Conservation (phyloP, 805 yeast species). For the Citeromyces matritensis region DNA sequence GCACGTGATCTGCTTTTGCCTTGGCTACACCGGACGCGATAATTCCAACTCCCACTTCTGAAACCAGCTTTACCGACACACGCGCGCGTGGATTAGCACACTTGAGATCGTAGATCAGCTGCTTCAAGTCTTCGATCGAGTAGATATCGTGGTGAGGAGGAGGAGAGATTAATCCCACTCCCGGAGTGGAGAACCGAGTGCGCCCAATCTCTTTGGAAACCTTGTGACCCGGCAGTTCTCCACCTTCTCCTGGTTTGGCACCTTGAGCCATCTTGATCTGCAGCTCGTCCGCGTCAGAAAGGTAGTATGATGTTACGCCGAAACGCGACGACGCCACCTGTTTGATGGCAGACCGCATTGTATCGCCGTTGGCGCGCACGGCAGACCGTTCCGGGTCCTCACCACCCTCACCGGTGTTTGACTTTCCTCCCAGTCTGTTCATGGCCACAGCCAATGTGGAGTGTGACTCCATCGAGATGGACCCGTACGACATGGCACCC, state of each 20-base stretch:
- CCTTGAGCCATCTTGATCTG: slow-evolving; percentile 99
- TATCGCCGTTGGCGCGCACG: slow-evolving; percentile 76
- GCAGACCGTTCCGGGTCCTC: slow-evolving; percentile 87
- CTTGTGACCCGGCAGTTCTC: slow-evolving; percentile 92
- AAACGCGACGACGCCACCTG: slow-evolving; percentile 97
- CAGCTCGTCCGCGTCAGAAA: slow-evolving; percentile 93
- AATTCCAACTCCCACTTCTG: slow-evolving; percentile 98
- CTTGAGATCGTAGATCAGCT: slow-evolving; percentile 88
- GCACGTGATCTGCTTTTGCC: slow-evolving; percentile 94
- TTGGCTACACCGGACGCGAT: slow-evolving; percentile 99
- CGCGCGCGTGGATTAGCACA: slow-evolving; percentile 96
- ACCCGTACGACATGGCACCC: slow-evolving; percentile 99
- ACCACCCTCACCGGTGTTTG: slow-evolving; percentile 99
- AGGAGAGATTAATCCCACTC: slow-evolving; percentile 94
- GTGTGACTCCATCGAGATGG: slow-evolving; percentile 97
- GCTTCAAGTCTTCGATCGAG: slow-evolving; percentile 95
- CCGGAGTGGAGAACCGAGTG: slow-evolving; percentile 92
- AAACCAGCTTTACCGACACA: slow-evolving; percentile 89
- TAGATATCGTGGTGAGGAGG: slow-evolving; percentile 98
- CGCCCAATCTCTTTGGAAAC: slow-evolving; percentile 80
- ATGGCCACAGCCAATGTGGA: slow-evolving; percentile 96
- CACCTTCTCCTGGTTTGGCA: slow-evolving; percentile 99
- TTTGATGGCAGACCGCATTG: slow-evolving; percentile 97
- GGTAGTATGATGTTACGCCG: slow-evolving; percentile 91
- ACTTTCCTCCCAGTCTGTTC: slow-evolving; percentile 96